Evolutionary conservation across 305 asterid species (phyloP).

Genomic region (Fraxinus platypoda): DNA sequence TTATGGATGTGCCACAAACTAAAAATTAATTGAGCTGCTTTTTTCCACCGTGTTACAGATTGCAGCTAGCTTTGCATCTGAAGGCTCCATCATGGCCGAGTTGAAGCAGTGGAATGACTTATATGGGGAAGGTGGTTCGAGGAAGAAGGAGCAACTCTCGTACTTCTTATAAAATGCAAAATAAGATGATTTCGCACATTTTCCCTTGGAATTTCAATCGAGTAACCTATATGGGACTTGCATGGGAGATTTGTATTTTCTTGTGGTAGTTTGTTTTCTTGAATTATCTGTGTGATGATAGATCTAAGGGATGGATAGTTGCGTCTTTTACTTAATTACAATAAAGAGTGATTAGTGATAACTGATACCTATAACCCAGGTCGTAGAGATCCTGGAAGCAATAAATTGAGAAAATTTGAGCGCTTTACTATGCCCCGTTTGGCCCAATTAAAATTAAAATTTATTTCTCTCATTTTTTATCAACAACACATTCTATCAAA

Average conservation of each 20-base stretch:
- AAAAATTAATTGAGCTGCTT: background rate
- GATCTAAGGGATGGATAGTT: background rate
- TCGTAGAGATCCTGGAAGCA: background rate
- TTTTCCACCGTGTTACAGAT: slow-evolving; percentile 38
- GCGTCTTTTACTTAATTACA: background rate
- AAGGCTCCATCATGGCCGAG: slow-evolving; percentile 70
- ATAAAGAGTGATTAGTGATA: background rate
- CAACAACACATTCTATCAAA: no score
- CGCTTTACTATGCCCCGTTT: background rate
- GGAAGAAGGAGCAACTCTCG: slow-evolving; percentile 73
- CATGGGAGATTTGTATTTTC: background rate
- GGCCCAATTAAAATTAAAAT: no score
- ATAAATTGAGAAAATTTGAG: background rate
- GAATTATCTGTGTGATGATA: background rate
- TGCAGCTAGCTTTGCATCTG: slow-evolving; percentile 81
- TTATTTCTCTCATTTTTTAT: no score
- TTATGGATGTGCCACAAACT: background rate
- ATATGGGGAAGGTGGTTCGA: slow-evolving; percentile 83
- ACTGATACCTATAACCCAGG: background rate
- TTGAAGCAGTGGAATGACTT: slow-evolving; percentile 74
- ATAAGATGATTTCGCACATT: background rate
- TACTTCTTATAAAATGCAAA: slow-evolving; percentile 54
- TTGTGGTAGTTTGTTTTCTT: background rate
- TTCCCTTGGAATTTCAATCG: background rate
- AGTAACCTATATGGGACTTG: background rate